These are phyloP conservation scores for Erodium texanum DNA, from an alignment of 441 rosid species.

Conservation along the genomic window DNA sequence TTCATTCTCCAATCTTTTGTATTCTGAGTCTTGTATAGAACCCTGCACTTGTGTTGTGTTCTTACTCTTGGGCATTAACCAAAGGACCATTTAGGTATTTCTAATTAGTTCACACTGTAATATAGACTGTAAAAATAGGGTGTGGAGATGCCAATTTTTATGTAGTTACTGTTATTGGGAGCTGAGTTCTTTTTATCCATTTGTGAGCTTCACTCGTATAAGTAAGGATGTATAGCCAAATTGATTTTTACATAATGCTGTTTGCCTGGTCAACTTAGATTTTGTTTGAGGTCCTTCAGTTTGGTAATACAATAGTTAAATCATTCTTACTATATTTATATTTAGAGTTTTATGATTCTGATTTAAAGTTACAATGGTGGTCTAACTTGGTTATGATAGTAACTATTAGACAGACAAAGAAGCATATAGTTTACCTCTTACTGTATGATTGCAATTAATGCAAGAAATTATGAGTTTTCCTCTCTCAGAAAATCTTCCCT, in stretches of 20 bases:
- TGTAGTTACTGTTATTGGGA: constrained; percentile 1
- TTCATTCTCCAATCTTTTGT: too few relatives aligned
- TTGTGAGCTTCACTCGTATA: too few relatives aligned
- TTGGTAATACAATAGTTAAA: not conserved
- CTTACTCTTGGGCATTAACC: not conserved
- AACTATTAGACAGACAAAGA: not conserved
- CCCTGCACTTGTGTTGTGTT: not conserved
- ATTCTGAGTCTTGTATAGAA: too few relatives aligned
- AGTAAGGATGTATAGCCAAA: too few relatives aligned
- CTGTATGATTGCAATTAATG: not conserved
- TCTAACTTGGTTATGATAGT: not conserved
- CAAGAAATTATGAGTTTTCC: not conserved
- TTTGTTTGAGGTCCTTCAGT: not conserved
- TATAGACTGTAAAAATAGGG: not conserved
- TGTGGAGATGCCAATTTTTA: not conserved
- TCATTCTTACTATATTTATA: not conserved
- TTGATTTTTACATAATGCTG: not conserved
- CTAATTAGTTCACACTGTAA: not conserved
- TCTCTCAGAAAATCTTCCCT: not conserved
- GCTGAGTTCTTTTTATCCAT: not conserved
- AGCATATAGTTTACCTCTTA: too few relatives aligned
- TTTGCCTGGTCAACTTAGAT: not conserved
- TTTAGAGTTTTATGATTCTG: not conserved
- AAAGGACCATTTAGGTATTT: not conserved
- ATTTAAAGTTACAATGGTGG: not conserved